phyloP scores from a whole-genome alignment of 495 filamentous ascomycete species.

The Penicillium argentinense region DNA sequence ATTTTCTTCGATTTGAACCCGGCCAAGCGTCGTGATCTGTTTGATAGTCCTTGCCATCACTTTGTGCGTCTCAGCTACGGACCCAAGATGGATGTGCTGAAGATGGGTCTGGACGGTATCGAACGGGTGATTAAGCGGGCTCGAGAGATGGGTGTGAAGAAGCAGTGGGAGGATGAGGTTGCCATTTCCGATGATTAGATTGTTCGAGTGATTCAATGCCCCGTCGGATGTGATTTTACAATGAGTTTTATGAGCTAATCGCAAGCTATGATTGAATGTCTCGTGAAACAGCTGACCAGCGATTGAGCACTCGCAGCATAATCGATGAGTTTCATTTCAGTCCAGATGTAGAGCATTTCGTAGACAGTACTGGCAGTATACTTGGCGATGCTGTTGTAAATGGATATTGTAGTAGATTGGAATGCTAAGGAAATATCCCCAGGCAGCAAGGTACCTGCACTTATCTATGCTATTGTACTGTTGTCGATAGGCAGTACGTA shows the following conservation, averaged over 20 bases:
- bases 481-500: no score
- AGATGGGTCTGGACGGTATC: slow-evolving; percentile 84
- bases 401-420: no score
- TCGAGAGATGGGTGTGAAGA: slow-evolving; percentile 26
- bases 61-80: slow-evolving; percentile 92
- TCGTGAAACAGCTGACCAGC: no score
- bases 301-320: neutral
- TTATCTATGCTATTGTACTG: no score
- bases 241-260: no score
- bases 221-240: no score
- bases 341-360: neutral
- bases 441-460: no score
- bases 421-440: no score
- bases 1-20: slow-evolving; percentile 88
- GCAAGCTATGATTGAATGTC: no score
- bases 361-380: neutral
- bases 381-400: neutral
- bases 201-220: no score
- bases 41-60: slow-evolving; percentile 94
- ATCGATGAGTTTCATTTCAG: neutral
- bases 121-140: slow-evolving; percentile 65
- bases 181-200: slow-evolving; percentile 42
- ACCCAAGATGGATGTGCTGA: slow-evolving; percentile 81
- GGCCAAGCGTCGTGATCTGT: slow-evolving; percentile 82
- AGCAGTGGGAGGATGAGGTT: slow-evolving; percentile 41